Base-by-base conservation (phyloP, 805 yeast genomes). In the Saturnispora silvae region DNA sequence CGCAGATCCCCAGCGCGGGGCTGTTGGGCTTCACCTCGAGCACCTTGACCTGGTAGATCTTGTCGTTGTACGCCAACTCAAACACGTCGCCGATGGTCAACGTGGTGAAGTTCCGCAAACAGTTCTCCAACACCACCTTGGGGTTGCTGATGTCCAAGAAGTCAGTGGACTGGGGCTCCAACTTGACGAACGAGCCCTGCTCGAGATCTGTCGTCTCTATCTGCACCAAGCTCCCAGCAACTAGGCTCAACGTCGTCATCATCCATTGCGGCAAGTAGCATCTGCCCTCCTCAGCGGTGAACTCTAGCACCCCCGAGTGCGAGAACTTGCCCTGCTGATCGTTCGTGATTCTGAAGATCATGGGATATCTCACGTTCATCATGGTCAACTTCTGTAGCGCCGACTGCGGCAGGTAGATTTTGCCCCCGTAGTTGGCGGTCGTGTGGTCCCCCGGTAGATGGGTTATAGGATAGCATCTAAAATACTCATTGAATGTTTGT, bases 201-300 rank as follows among this genome's bases (percentile, higher is more conserved):
- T 92, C 89, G 33, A 92, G 66, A 54, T 85, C 94, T 19, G 85
- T 75, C 33, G 76, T 75, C 31, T 77, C 68, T 28, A 94, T 70
- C 44, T 79, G 78, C 14, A 92, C 63, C 41, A 92, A 63, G n/a
- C 82, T 70, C 0, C 97, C 97, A 0, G 95, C 82, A 34, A 70
- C 70, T 6, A 82, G 61, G 24, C 67, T 65, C 27, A 92, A 60
- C 0, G 94, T 81, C 31, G 63, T 69, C 81, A 92, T 73, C 87
- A 92, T 87, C 99, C 99, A 92, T 48, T 83, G 85, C 0, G 99
- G 99, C 25, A 92, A 51, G 55, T 92, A 92, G 2, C 75, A 92
- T 40, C 98, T 68, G 14, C 99, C 99, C 63, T 92, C 98, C 53
- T 92, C 97, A 1, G 98, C 96, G 14, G 83, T 81, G 57, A 92